Base-by-base conservation (phyloP, 2,329 filamentous ascomycete genomes). In the Rhytidhysteron rufulum region DNA sequence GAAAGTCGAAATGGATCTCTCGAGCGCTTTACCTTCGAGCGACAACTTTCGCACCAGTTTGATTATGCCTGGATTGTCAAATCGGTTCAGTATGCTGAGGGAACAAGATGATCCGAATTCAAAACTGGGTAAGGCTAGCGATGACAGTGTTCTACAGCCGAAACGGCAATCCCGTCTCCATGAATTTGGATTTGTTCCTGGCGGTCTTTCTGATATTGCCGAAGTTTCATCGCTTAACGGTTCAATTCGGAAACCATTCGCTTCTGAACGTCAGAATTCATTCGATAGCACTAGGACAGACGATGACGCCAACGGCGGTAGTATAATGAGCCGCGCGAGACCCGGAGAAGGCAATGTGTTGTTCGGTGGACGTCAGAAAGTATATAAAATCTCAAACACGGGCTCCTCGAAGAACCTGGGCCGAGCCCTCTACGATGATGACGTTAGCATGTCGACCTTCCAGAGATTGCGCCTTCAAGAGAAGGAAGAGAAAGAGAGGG, bases 41-140 rank as follows among this genome's bases (percentile, higher is more conserved):
- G 88, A 97, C 65, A 85, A 97, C 58, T 97, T 98, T 66, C 82
- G 93, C 42, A 98, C 93, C 3, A 97, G 93, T 72, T 71, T 98
- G 43, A 74, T 98, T 47, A 95, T 98, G 91, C 90, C 88, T 1
- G 91, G 90, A 31, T 76, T 98, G 4, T 97, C 91, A 0, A 88
- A 90, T 10, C 83, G 93, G 5, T 98, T 98, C 65, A 97, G 91
- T 53, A 97, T 97, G 91, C 72, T 97, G 22, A 77, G 88, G 55
- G 91, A 96, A 65, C 91, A 96, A 63, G 90, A 96, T 62, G 89
- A 96, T 56, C 91, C 91, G 1, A 84, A 74, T 47, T 91, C 88
- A 2, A 86, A 89, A 62, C 77, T 96, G 22, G 91, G 91, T 42
- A 96, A 97, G 66, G 91, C 91, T 13, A 93, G 86, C 65, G 91